Evolutionary conservation across 2,329 filamentous ascomycete genomes (phyloP).

Genomic region (Lasiodiplodia hormozganensis): DNA sequence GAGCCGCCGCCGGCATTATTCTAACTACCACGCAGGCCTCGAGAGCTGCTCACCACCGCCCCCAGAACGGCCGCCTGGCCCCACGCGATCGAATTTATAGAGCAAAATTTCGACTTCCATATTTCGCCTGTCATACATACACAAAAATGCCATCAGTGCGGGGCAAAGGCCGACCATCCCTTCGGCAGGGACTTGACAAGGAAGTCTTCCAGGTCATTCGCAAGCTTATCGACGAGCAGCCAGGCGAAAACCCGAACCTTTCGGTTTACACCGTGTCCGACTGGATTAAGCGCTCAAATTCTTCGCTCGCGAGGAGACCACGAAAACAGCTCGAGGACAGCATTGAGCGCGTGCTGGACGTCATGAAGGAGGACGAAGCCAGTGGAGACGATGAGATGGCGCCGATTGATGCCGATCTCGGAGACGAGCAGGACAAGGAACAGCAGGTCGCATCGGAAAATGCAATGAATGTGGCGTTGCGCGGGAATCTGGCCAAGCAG

Average conservation of each 20-base stretch:
- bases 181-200: conserved; percentile 51
- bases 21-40: not conserved
- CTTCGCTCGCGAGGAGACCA: conserved; percentile 80
- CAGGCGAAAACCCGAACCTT: conserved; percentile 55
- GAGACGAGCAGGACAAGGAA: conserved; percentile 34
- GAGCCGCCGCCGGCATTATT: not conserved
- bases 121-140: not conserved
- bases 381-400: conserved; percentile 62
- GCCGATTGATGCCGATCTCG: conserved; percentile 52
- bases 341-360: conserved; percentile 80
- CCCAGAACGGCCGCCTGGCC: no score
- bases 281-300: conserved; percentile 84
- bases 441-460: conserved; percentile 29
- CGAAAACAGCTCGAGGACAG: conserved; percentile 84
- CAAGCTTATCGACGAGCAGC: conserved; percentile 74
- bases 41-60: not conserved
- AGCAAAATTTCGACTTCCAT: not conserved
- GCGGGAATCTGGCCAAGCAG: conserved; percentile 54
- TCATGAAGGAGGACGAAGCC: conserved; percentile 70
- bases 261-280: conserved; percentile 74
- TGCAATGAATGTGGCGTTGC: conserved; percentile 69
- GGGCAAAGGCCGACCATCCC: conserved; percentile 35
- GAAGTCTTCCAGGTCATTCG: conserved; percentile 77
- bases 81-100: not conserved
- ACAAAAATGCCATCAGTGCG: conserved; percentile 15